phyloP scores from a whole-genome alignment of 1,139 yeast species.

The Candida gigantensis region DNA sequence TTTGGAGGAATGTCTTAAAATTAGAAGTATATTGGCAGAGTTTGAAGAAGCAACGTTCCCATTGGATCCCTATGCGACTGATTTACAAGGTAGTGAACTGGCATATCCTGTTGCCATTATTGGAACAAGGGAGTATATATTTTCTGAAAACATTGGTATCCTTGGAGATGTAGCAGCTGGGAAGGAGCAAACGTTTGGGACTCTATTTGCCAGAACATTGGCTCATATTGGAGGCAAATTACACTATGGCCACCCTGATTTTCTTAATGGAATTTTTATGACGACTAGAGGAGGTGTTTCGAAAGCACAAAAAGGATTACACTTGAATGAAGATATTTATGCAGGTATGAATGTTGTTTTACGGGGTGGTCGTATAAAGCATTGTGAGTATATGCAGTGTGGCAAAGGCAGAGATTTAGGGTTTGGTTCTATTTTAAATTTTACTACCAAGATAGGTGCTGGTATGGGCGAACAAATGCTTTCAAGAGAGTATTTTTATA shows the following conservation, averaged over 20 bases:
- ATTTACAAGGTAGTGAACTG: slow-evolving; percentile 22
- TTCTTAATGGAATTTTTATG: slow-evolving; percentile 51
- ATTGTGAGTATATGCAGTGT: slow-evolving; percentile 58
- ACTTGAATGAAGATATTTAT: slow-evolving; percentile 56
- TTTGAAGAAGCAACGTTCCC: slow-evolving; percentile 46
- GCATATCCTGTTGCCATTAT: slow-evolving; percentile 53
- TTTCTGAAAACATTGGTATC: slow-evolving; percentile 55
- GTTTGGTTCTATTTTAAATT: slow-evolving; percentile 53
- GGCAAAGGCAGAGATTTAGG: slow-evolving; percentile 61
- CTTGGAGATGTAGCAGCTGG: slow-evolving; percentile 61
- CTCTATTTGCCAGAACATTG: slow-evolving; percentile 54
- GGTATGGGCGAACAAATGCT: slow-evolving; percentile 63
- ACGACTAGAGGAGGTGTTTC: slow-evolving; percentile 58
- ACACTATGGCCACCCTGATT: slow-evolving; percentile 61
- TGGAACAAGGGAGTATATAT: slow-evolving; percentile 56
- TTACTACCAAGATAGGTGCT: slow-evolving; percentile 57
- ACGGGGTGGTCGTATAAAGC: slow-evolving; percentile 56
- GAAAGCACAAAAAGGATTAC: slow-evolving; percentile 56
- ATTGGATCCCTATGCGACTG: slow-evolving; percentile 34
- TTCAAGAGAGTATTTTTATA: slow-evolving; percentile 52
- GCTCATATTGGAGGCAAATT: slow-evolving; percentile 58
- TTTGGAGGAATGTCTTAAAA: slow-evolving; percentile 55
- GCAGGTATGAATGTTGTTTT: slow-evolving; percentile 57
- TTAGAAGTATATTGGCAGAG: slow-evolving; percentile 51
- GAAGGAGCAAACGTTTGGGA: slow-evolving; percentile 59